Evolutionary conservation across 106 monocot genomes (phyloP).

Genomic region (Narthecium ossifragum): DNA sequence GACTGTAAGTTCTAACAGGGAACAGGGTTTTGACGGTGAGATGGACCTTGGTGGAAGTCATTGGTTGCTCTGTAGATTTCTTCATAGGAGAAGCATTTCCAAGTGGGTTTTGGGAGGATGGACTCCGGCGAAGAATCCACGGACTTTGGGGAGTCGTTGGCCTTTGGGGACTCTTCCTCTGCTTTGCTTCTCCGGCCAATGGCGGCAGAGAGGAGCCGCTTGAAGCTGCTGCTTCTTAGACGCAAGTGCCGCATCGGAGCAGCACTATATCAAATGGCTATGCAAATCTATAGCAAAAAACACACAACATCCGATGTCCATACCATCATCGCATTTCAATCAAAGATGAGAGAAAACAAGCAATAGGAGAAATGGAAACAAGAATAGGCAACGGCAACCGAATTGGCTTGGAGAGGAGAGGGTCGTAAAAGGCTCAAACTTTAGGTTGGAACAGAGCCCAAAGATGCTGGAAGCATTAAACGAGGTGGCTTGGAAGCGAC

Average conservation of each 20-base stretch:
- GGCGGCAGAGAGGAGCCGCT: conserved; percentile 22
- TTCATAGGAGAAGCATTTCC: conserved; percentile 54
- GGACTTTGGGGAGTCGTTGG: background rate
- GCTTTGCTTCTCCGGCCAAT: background rate
- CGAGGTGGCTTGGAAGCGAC: too few species aligned
- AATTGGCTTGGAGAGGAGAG: too few species aligned
- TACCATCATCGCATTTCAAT: too few species aligned
- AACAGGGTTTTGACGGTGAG: background rate
- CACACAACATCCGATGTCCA: too few species aligned
- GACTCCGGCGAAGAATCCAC: conserved; percentile 2
- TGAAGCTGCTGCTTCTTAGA: conserved; percentile 18
- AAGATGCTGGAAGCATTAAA: too few species aligned
- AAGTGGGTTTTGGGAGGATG: too few species aligned
- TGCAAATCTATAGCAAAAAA: background rate
- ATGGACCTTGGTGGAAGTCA: conserved; percentile 46
- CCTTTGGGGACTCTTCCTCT: background rate
- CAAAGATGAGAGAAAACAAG: too few species aligned
- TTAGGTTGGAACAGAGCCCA: too few species aligned
- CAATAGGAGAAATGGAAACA: too few species aligned
- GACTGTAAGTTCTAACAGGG: background rate
- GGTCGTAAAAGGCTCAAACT: too few species aligned
- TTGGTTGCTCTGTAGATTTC: conserved; percentile 43
- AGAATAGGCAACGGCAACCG: too few species aligned
- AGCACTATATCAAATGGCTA: background rate
- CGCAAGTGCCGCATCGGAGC: background rate